Evolutionary conservation across 2,329 filamentous ascomycete species (phyloP).

Genomic region (Ilyonectria sp.): DNA sequence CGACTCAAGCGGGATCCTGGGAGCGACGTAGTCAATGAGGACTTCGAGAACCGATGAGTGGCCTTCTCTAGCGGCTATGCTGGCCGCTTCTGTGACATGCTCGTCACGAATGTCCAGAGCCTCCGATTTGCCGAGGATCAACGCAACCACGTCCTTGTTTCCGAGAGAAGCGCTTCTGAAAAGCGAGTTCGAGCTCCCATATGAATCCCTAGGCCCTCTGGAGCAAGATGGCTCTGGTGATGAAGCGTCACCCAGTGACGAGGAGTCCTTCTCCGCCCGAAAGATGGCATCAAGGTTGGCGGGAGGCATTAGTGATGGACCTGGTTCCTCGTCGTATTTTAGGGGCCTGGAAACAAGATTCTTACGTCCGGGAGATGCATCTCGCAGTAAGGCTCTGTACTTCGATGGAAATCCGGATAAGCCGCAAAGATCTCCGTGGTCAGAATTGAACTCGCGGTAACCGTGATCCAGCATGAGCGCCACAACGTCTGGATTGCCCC

Average conservation of each 20-base stretch:
- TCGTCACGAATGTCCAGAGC: background rate
- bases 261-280: background rate
- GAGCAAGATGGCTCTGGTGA: background rate
- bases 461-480: slow-evolving; percentile 16
- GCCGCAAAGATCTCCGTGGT: background rate
- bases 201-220: background rate
- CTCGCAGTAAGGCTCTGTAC: slow-evolving; percentile 11
- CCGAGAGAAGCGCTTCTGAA: background rate
- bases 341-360: background rate
- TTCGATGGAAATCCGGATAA: background rate
- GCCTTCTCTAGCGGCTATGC: background rate
- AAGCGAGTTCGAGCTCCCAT: background rate
- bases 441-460: background rate
- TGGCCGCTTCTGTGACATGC: background rate
- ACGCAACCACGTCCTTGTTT: background rate
- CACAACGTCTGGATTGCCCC: slow-evolving; percentile 26
- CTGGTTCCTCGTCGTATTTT: background rate
- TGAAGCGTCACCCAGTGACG: background rate
- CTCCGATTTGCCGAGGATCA: background rate
- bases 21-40: background rate
- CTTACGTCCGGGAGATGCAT: background rate
- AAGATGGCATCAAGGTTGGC: slow-evolving; percentile 1
- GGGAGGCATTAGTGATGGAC: background rate
- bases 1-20: background rate
- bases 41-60: background rate